phyloP scores from a whole-genome alignment of 805 yeast genomes.

The Candida krabiensis region DNA sequence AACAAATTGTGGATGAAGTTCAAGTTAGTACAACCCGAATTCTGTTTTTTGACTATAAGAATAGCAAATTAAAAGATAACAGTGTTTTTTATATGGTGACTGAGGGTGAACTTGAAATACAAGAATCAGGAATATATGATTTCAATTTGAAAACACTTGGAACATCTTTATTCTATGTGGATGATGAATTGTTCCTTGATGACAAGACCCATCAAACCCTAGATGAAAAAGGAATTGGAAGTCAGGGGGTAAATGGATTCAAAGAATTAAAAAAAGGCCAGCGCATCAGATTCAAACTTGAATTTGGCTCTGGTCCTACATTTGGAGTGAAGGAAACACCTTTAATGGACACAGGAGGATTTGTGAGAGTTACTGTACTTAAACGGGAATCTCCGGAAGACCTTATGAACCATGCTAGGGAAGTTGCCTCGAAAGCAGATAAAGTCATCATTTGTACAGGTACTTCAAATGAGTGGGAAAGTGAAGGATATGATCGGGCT shows the following conservation, averaged over 20 bases:
- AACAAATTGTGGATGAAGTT: conserved; percentile 29
- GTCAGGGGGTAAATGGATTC: conserved; percentile 12
- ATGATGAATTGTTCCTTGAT: conserved; percentile 43
- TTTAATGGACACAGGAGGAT: conserved; percentile 32
- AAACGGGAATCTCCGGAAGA: conserved; percentile 28
- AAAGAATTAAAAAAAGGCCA: conserved; percentile 29
- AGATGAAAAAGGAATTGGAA: conserved; percentile 41
- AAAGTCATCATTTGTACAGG: conserved; percentile 55
- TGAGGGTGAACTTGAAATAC: conserved; percentile 37
- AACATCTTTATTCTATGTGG: conserved; percentile 42
- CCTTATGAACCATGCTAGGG: conserved; percentile 42
- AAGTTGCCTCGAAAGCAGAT: conserved; percentile 47
- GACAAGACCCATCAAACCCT: conserved; percentile 40
- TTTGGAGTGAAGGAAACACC: conserved; percentile 19
- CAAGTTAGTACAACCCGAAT: conserved; percentile 13
- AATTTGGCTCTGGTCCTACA: conserved; percentile 41
- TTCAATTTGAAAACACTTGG: conserved; percentile 41
- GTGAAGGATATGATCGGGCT: conserved; percentile 56
- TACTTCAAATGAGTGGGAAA: conserved; percentile 52
- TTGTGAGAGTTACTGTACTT: conserved; percentile 13
- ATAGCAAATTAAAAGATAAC: conserved; percentile 12
- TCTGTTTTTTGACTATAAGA: conserved; percentile 20
- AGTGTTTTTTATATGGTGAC: conserved; percentile 39
- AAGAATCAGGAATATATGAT: conserved; percentile 36
- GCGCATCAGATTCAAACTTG: conserved; percentile 36